Percentiles rank a stretch among this genome's conserved stretches.
These are phyloP conservation scores for Crotalaria pallida DNA, from an alignment of 306 rosid species.

Conservation along the genomic window DNA sequence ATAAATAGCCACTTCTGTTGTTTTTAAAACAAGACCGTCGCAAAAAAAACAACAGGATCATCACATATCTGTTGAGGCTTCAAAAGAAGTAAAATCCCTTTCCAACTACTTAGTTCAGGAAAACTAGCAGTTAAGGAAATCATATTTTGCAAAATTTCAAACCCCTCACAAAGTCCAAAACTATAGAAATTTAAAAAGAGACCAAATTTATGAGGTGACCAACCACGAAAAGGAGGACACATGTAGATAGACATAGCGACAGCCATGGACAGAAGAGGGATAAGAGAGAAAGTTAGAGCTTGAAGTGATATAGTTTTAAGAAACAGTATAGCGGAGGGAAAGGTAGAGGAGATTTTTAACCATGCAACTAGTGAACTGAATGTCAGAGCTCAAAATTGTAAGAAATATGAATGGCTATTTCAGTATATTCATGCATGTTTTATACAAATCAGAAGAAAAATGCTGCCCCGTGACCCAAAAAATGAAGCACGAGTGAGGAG, in stretches of 20 bases:
- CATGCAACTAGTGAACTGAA: constrained; percentile 4
- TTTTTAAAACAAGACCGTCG: no score
- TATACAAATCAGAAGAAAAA: not conserved
- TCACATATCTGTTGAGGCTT: not conserved
- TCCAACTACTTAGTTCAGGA: not conserved
- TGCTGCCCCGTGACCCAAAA: not conserved
- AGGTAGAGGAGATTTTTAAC: not conserved
- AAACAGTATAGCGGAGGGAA: not conserved
- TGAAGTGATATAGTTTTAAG: not conserved
- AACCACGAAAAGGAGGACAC: not conserved
- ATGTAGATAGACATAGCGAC: not conserved
- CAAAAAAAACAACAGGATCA: not conserved
- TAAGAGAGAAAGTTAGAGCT: not conserved
- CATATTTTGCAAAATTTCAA: not conserved
- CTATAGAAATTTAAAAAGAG: not conserved
- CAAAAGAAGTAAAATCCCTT: not conserved
- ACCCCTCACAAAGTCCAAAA: not conserved
- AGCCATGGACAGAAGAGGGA: not conserved
- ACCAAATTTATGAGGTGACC: not conserved
- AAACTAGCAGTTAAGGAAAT: not conserved
- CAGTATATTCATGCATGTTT: not conserved
- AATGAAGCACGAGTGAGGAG: not conserved
- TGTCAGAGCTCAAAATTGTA: not conserved
- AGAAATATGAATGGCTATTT: not conserved
- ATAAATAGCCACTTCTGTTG: not conserved